Base-by-base conservation (phyloP, 306 rosid species). In the Sesbania bispinosa region DNA sequence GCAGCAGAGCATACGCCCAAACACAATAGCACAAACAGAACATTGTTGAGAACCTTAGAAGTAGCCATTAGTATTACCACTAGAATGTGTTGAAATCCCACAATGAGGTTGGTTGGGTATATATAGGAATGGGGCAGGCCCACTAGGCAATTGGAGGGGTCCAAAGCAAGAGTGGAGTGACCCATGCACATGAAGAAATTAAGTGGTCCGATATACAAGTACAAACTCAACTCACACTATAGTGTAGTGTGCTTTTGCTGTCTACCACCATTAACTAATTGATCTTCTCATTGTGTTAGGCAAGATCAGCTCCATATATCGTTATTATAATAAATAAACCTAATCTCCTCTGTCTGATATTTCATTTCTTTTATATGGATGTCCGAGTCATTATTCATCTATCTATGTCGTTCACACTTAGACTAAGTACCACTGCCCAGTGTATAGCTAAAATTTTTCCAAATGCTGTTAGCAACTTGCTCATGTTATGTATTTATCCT, bases 191-290 rank as follows among this genome's bases (percentile, higher is more conserved):
- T 78, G 80, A 45, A 78, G 47, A n/a, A 62, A n/a, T n/a, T n/a
- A n/a, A 58, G 81, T 71, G 79, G 85, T 67, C 69, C 79, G 36
- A 67, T 59, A 30, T 47, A 30, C 63, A 47, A 50, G 62, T 69
- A 35, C 27, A 13, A 24, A 53, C 77, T 58, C 71, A 26, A 62
- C 74, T 47, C 38, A 46, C 78, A 59, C 69, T 53, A 81, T n/a
- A n/a, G n/a, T 23, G 10, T 62, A 48, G 79, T 80, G 86, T 75
- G 88, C 32, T 70, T 83, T 74, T 80, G 83, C 94, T 84, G 89
- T 82, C 71, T 13, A 70, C 90, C 87, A 88, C 90, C 87, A 88
- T 27, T 61, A 7, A 5, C 38, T 38, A 36, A 46, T 7, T 63
- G 30, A 29, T 67, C 32, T 50, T 43, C 68, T 19, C 79, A 36